phyloP scores from a whole-genome alignment of 371 early-diverging fungal species.

The Rhizomucor pusillus region DNA sequence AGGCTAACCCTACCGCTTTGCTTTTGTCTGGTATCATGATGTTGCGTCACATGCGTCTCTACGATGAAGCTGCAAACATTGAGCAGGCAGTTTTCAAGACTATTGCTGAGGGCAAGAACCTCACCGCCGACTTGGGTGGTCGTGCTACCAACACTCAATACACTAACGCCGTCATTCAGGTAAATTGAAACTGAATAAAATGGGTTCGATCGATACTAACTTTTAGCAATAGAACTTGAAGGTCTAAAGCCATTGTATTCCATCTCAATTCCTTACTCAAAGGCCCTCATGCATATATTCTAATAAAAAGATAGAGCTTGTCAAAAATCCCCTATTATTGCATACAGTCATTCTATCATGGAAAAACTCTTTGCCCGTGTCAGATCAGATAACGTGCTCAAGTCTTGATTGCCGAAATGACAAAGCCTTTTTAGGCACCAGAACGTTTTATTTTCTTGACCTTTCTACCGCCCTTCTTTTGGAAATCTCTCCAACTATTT shows the following conservation, averaged over 20 bases:
- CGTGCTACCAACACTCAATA: conserved; percentile 89
- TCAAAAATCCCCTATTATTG: no score
- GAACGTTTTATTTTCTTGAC: conserved; percentile 51
- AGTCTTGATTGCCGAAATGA: no score
- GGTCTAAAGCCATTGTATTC: conserved; percentile 4
- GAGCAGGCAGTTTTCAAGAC: conserved; percentile 90
- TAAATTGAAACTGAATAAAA: background rate
- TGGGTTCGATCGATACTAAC: no score
- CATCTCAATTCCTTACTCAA: conserved; percentile 1
- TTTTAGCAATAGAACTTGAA: conserved; percentile 1
- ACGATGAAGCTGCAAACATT: conserved; percentile 76
- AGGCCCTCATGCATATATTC: no score
- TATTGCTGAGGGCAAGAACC: conserved; percentile 87
- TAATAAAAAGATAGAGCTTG: no score
- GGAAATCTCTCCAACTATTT: conserved; percentile 67
- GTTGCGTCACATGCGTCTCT: conserved; percentile 94
- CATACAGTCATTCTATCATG: no score
- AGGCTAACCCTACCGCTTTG: conserved; percentile 94
- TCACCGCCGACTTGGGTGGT: conserved; percentile 96
- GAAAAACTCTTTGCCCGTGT: no score
- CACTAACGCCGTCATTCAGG: conserved; percentile 82
- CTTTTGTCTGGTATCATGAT: conserved; percentile 95
- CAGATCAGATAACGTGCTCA: no score
- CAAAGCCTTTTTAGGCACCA: conserved; percentile 14
- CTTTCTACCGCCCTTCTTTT: conserved; percentile 63